Evolutionary conservation across 2,329 filamentous ascomycete genomes (phyloP), one percentile per base, ranked within the genome.

Genomic region (Paracoccidioides lutzii): DNA sequence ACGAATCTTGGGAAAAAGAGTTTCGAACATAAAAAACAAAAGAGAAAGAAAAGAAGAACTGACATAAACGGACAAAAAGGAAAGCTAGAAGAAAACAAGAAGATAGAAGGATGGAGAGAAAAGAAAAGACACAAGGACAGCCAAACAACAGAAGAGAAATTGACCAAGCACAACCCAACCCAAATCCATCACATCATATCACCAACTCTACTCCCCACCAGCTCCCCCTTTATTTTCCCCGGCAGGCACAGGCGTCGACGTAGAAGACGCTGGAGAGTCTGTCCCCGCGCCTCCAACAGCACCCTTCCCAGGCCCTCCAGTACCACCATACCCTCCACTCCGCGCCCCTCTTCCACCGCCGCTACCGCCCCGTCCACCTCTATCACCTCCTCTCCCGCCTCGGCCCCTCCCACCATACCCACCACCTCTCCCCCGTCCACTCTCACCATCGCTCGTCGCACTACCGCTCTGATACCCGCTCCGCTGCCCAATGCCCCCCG

Each of bases 381-480:
- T 75, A 30, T 78, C 73, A 12, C 77, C 74, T 15, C 80, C 78
- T 10, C 80, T 75, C 37, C 74, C 76, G 14, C 81, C 81, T 49
- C 81, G 72, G 59, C 80, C 75, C 58, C 80, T 76, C 56, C 80
- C 73, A 55, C 75, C 74, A 56, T 77, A 84, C 66, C 83, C 85
- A 55, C 73, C 73, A 60, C 80, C 75, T 63, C 79, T 76, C 54
- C 80, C 78, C 58, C 81, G 78, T 58, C 88, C 85, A 60, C 78
- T 76, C 65, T 90, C 87, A 62, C 85, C 87, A 66, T 85, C 83
- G 58, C 84, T 90, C 57, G 59, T 58, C 10, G 88, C 88, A 54
- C 83, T 87, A 55, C 86, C 87, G 66, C 89, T 94, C 63, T 88
- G 84, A 75, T 95, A 95, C 58, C 88, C 89, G 63, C 85, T 87